phyloP scores from a whole-genome alignment of 139 green algal genomes.

The Picochlorum costavermella region DNA sequence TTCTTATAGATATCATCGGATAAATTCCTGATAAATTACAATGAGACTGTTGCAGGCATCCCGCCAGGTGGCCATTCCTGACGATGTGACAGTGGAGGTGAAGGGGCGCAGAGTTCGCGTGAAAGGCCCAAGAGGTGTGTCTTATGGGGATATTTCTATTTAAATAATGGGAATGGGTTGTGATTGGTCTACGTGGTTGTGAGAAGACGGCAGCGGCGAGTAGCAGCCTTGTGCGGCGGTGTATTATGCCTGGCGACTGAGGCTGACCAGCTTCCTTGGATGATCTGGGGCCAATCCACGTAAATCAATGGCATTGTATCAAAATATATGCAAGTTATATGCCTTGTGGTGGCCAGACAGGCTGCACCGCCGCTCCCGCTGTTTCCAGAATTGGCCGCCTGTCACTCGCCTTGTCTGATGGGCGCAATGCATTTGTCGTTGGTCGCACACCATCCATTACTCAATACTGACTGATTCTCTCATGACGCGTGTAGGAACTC shows the following conservation, averaged over 20 bases:
- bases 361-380: no score
- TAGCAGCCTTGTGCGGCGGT: background rate
- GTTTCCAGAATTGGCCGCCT: no score
- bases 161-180: no score
- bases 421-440: background rate
- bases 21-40: background rate
- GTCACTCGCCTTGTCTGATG: background rate
- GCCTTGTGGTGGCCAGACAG: no score
- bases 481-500: constrained; percentile 31
- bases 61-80: constrained; percentile 50
- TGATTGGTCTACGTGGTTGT: background rate
- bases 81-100: constrained; percentile 41
- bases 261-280: background rate
- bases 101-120: constrained; percentile 53
- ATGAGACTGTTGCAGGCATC: constrained; percentile 72
- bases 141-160: background rate
- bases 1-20: background rate
- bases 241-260: background rate
- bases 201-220: constrained; percentile 7
- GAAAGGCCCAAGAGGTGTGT: constrained; percentile 68
- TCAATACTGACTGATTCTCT: background rate
- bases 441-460: no score
- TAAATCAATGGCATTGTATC: no score
- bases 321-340: no score
- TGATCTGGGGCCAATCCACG: no score